Percentiles rank a stretch among this genome's conserved stretches.
phyloP scores from a whole-genome alignment of 2,329 filamentous ascomycete genomes.

The Sporothrix euskadiensis region DNA sequence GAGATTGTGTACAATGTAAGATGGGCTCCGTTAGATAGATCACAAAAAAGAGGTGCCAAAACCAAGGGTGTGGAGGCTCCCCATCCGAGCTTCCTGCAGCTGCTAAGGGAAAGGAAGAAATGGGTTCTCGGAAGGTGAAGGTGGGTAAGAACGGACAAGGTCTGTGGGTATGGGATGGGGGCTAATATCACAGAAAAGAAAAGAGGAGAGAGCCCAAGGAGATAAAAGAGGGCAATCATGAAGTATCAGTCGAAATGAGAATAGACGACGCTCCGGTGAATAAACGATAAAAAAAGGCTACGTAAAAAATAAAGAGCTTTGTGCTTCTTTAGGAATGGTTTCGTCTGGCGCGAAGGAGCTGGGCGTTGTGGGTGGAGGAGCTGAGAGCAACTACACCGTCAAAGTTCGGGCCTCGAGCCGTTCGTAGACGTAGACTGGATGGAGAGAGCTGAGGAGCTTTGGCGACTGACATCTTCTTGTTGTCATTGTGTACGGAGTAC shows the following conservation, averaged over 20 bases:
- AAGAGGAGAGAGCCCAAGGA: not conserved
- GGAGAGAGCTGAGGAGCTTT: not conserved
- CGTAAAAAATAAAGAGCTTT: not conserved
- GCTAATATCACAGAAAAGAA: slow-evolving; percentile 10
- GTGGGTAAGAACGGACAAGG: slow-evolving; percentile 1
- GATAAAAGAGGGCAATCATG: not conserved
- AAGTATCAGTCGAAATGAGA: not conserved
- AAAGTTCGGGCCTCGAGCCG: not conserved
- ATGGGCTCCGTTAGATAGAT: not conserved
- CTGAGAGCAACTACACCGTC: not conserved
- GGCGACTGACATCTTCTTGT: not conserved
- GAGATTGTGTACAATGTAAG: not conserved
- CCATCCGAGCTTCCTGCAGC: slow-evolving; percentile 18
- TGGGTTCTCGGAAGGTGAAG: not conserved
- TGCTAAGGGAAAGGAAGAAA: not conserved
- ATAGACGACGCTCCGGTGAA: not conserved
- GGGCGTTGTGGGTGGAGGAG: slow-evolving; percentile 12
- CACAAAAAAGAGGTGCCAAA: not conserved
- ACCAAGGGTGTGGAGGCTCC: slow-evolving; percentile 7
- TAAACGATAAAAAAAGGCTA: not conserved
- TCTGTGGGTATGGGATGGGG: slow-evolving; percentile 16
- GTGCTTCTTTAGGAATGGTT: not conserved
- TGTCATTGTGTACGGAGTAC: not conserved
- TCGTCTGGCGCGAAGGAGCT: not conserved
- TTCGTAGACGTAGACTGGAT: not conserved